Percentiles rank a stretch among this genome's conserved stretches.
Conservation (phyloP, 129 eudicot genomes). For the Chrysanthemum seticuspe region DNA sequence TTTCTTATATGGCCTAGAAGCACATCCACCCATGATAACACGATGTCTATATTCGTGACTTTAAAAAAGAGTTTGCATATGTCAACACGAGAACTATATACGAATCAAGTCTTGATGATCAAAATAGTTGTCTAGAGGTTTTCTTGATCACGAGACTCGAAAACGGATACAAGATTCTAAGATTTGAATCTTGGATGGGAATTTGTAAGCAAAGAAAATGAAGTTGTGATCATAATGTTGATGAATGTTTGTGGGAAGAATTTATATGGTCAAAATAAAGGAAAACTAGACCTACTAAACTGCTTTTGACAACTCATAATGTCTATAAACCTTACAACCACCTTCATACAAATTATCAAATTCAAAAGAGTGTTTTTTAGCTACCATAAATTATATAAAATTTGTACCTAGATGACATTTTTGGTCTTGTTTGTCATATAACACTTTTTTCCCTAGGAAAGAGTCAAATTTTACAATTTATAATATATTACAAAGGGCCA, state of each 20-base stretch:
- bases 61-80: slow-evolving; percentile 1
- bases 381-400: slow-evolving; percentile 12
- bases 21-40: slow-evolving; percentile 74
- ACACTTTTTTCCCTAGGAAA: slow-evolving; percentile 7
- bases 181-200: slow-evolving; percentile 11
- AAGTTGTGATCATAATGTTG: background rate
- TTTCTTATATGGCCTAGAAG: slow-evolving; percentile 50
- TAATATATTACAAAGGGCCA: no score
- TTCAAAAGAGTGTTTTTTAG: slow-evolving; percentile 30
- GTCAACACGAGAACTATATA: slow-evolving; percentile 3
- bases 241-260: slow-evolving; percentile 24
- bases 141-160: slow-evolving; percentile 23
- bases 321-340: slow-evolving; percentile 35
- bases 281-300: slow-evolving; percentile 35
- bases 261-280: slow-evolving; percentile 25
- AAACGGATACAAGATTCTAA: slow-evolving; percentile 9
- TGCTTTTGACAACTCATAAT: slow-evolving; percentile 37
- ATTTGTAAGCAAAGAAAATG: slow-evolving; percentile 4
- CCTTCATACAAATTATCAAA: slow-evolving; percentile 32
- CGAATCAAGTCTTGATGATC: background rate
- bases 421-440: slow-evolving; percentile 28
- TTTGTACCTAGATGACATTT: slow-evolving; percentile 21
- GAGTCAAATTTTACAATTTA: slow-evolving; percentile 5
- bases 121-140: background rate
- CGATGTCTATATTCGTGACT: slow-evolving; percentile 15